phyloP scores from a whole-genome alignment of 2,329 filamentous ascomycete genomes.

The Trichoderma sp. region DNA sequence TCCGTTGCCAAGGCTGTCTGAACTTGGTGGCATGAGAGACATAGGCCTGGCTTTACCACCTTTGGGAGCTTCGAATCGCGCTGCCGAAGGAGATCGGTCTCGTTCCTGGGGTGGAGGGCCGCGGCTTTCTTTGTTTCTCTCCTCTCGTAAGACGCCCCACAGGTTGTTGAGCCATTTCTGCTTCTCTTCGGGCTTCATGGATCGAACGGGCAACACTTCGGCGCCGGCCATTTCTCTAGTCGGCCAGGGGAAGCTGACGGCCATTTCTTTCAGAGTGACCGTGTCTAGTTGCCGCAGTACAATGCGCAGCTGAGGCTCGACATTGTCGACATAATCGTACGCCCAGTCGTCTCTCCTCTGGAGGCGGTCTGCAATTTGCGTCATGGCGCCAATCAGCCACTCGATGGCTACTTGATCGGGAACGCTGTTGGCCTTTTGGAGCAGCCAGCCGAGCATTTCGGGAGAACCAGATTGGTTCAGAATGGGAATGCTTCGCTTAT shows the following conservation, averaged over 20 bases:
- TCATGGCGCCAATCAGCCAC: constrained; percentile 38
- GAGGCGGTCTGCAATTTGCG: constrained; percentile 36
- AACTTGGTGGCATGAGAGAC: not conserved
- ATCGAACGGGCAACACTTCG: constrained; percentile 38
- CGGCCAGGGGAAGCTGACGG: constrained; percentile 40
- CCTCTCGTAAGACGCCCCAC: constrained; percentile 33
- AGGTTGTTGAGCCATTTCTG: constrained; percentile 37
- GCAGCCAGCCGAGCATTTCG: constrained; percentile 38
- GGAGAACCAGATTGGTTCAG: constrained; percentile 38
- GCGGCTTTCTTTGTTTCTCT: constrained; percentile 24
- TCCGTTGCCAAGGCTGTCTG: not conserved
- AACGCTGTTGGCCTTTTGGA: constrained; percentile 35
- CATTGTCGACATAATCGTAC: constrained; percentile 33
- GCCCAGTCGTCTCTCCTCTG: constrained; percentile 35
- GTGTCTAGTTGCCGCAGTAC: constrained; percentile 36
- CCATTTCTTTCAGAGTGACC: constrained; percentile 38
- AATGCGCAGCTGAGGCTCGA: constrained; percentile 36
- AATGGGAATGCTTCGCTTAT: constrained; percentile 40
- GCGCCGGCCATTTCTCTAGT: constrained; percentile 39
- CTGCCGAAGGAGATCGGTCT: constrained; percentile 21
- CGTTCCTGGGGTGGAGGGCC: not conserved
- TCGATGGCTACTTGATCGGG: constrained; percentile 38
- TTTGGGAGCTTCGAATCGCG: constrained; percentile 27
- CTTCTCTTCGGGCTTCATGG: constrained; percentile 40
- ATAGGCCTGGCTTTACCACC: constrained; percentile 35